phyloP scores from a whole-genome alignment of 495 filamentous ascomycete species.

The Talaromyces trachyspermus region DNA sequence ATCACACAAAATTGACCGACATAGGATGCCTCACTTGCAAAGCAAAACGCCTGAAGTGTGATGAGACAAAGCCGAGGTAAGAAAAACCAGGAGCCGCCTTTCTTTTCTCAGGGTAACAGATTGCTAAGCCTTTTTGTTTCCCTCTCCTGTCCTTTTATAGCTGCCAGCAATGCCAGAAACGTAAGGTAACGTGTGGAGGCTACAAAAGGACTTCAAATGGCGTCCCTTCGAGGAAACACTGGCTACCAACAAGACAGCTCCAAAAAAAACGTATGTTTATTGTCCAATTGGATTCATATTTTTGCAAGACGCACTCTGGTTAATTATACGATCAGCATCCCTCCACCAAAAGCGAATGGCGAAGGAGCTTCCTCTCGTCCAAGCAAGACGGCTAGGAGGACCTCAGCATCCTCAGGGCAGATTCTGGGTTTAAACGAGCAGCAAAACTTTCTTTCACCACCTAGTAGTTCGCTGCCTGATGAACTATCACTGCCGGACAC shows the following conservation, averaged over 20 bases:
- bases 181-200: conserved; percentile 65
- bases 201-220: conserved; percentile 88
- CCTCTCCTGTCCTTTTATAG: neutral
- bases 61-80: conserved; percentile 62
- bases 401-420: neutral
- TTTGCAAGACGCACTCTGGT: too few species aligned
- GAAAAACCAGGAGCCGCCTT: neutral
- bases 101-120: neutral
- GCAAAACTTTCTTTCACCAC: neutral
- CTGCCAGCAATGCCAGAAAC: conserved; percentile 65
- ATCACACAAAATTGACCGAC: conserved; percentile 4
- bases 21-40: conserved; percentile 78
- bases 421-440: neutral
- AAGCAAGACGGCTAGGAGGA: conserved; percentile 6
- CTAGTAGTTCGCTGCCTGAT: conserved; percentile 3
- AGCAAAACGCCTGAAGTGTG: conserved; percentile 73
- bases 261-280: conserved; percentile 45
- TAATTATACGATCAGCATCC: neutral
- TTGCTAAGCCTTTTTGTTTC: neutral
- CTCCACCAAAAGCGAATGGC: neutral
- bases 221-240: conserved; percentile 65
- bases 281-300: neutral
- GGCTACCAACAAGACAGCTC: conserved; percentile 41
- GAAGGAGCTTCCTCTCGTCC: neutral
- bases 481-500: neutral